Evolutionary conservation across 2,329 filamentous ascomycete genomes (phyloP).

Genomic region (Bisporella sp.): DNA sequence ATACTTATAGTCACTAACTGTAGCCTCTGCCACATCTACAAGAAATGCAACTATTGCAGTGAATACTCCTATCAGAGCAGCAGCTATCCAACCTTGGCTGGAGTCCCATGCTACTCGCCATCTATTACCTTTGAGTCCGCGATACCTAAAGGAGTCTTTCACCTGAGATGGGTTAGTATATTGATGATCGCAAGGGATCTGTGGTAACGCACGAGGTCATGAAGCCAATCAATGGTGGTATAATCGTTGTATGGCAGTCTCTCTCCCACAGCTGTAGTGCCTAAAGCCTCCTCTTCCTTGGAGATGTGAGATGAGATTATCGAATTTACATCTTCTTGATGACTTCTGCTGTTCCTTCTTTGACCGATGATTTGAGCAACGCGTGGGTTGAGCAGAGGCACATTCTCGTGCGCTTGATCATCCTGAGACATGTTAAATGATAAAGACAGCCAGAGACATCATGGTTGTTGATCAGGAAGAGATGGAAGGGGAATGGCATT

Average conservation of each 20-base stretch:
- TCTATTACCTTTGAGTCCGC: constrained; percentile 37
- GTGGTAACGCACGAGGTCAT: constrained; percentile 39
- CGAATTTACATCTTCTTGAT: background rate
- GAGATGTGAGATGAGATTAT: background rate
- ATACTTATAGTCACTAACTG: constrained; percentile 48
- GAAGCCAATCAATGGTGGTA: constrained; percentile 55
- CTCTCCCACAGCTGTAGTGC: constrained; percentile 38
- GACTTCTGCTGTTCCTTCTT: background rate
- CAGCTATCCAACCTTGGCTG: constrained; percentile 48
- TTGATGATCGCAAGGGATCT: background rate
- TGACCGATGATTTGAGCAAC: constrained; percentile 3
- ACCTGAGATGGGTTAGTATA: constrained; percentile 29
- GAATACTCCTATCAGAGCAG: constrained; percentile 43
- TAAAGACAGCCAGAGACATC: too few species aligned
- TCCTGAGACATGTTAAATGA: background rate
- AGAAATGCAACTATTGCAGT: constrained; percentile 49
- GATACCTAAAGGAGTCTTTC: constrained; percentile 48
- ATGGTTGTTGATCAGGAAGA: too few species aligned
- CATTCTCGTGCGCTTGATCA: constrained; percentile 1
- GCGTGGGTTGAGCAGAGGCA: constrained; percentile 12
- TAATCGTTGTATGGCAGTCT: constrained; percentile 54
- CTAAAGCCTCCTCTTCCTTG: background rate
- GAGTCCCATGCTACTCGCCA: constrained; percentile 38
- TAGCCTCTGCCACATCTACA: constrained; percentile 47
- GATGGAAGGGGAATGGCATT: too few species aligned